phyloP scores from a whole-genome alignment of 2,329 filamentous ascomycete genomes.

The Cercospora brassicicola region DNA sequence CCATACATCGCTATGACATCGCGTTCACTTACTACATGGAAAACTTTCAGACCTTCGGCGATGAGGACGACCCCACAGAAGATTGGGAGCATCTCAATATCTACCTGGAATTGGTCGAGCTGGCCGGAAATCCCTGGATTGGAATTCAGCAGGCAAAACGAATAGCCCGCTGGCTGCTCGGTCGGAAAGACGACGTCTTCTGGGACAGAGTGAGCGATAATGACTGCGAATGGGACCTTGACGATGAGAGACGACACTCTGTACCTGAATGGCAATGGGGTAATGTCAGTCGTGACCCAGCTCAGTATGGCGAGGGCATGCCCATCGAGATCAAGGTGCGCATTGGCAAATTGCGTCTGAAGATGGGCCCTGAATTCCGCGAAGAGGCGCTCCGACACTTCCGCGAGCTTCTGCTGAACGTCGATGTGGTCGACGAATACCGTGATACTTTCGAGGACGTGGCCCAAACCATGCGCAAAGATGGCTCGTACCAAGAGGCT shows the following conservation, averaged over 20 bases:
- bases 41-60: slow-evolving; percentile 37
- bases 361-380: slow-evolving; percentile 60
- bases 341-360: slow-evolving; percentile 78
- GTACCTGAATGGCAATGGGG: slow-evolving; percentile 62
- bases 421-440: slow-evolving; percentile 64
- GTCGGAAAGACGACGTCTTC: slow-evolving; percentile 68
- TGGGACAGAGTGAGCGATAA: slow-evolving; percentile 73
- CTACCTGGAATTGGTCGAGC: slow-evolving; percentile 77
- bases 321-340: slow-evolving; percentile 82
- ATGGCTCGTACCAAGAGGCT: slow-evolving; percentile 55
- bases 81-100: slow-evolving; percentile 83
- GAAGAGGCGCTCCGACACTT: slow-evolving; percentile 64
- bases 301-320: slow-evolving; percentile 69
- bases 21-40: slow-evolving; percentile 52
- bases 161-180: slow-evolving; percentile 78
- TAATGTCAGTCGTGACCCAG: slow-evolving; percentile 47
- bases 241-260: slow-evolving; percentile 64
- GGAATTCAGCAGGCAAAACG: slow-evolving; percentile 70
- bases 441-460: slow-evolving; percentile 77
- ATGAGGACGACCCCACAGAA: slow-evolving; percentile 48
- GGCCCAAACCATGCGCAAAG: slow-evolving; percentile 59
- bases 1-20: slow-evolving; percentile 48
- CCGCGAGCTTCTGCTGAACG: slow-evolving; percentile 64
- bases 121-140: slow-evolving; percentile 59
- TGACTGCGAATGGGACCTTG: slow-evolving; percentile 87